A percentile compares a stretch with the other conserved stretches of the same genome.
Evolutionary conservation across 1,284 basidiomycete genomes (phyloP).

Genomic region (Pholiota adiposa): DNA sequence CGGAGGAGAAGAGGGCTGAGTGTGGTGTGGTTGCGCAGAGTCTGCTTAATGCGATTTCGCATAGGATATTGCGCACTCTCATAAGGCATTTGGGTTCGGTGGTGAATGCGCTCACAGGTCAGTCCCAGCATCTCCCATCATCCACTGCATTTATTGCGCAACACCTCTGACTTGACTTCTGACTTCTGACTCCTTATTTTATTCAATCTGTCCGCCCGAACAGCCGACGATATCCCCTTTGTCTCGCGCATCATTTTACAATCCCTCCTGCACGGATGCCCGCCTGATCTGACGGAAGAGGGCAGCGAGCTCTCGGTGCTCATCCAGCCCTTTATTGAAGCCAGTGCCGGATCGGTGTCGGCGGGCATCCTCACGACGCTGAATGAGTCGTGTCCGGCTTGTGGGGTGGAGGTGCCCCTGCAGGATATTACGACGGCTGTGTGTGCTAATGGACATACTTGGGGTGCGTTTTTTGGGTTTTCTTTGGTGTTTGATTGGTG

Average conservation of each 20-base stretch:
- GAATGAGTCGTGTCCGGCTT: slow-evolving; percentile 72
- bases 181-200: too few species aligned
- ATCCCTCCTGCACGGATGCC: slow-evolving; percentile 51
- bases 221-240: slow-evolving; percentile 63
- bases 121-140: slow-evolving; percentile 23
- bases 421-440: slow-evolving; percentile 58
- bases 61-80: slow-evolving; percentile 56
- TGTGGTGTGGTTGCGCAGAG: slow-evolving; percentile 55
- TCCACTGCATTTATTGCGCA: not conserved
- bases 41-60: slow-evolving; percentile 55
- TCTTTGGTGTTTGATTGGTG: not conserved
- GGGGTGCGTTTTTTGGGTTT: slow-evolving; percentile 48
- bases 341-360: not conserved
- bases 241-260: slow-evolving; percentile 59
- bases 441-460: slow-evolving; percentile 70
- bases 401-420: slow-evolving; percentile 57
- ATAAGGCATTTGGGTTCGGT: slow-evolving; percentile 59
- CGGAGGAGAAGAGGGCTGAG: slow-evolving; percentile 41
- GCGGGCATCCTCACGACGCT: slow-evolving; percentile 36
- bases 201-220: too few species aligned
- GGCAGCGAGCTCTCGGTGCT: slow-evolving; percentile 48
- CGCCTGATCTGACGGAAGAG: slow-evolving; percentile 53
- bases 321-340: slow-evolving; percentile 35
- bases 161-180: slow-evolving; percentile 5
- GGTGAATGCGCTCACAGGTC: slow-evolving; percentile 48